Evolutionary conservation across 805 yeast genomes (phyloP).

Genomic region (Saccharomyces mikatae): DNA sequence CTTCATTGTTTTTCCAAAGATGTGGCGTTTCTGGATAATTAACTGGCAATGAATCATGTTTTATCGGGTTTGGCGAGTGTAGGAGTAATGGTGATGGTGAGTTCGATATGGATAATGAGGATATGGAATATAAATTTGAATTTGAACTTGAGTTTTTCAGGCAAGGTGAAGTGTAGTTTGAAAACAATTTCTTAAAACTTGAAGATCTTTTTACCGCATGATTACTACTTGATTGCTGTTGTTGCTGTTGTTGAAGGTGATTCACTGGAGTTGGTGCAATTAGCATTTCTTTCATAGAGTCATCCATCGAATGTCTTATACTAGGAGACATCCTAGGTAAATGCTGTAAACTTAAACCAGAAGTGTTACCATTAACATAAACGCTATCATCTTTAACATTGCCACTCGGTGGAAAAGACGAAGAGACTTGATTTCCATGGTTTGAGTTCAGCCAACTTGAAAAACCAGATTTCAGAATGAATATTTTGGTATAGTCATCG

Average conservation of each 20-base stretch:
- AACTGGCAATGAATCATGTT: conserved; percentile 6
- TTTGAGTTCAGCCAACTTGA: conserved; percentile 16
- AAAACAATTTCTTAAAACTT: conserved; percentile 16
- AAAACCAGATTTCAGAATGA: conserved; percentile 20
- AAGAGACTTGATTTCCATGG: conserved; percentile 6
- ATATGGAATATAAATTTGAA: conserved; percentile 6
- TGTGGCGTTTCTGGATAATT: conserved; percentile 26
- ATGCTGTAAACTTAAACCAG: conserved; percentile 14
- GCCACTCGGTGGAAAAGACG: neutral
- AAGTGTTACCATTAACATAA: conserved; percentile 19
- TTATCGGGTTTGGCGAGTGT: neutral
- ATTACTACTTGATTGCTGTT: conserved; percentile 4
- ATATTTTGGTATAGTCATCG: conserved; percentile 9
- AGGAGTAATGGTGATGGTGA: conserved; percentile 4
- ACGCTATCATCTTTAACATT: conserved; percentile 9
- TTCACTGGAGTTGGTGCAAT: conserved; percentile 6
- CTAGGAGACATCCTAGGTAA: conserved; percentile 16
- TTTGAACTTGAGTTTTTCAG: conserved; percentile 1
- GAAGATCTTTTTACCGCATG: conserved; percentile 11
- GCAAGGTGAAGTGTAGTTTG: conserved; percentile 6
- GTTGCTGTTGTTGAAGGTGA: conserved; percentile 12
- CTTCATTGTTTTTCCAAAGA: conserved; percentile 2
- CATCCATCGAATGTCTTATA: conserved; percentile 12
- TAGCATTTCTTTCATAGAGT: conserved; percentile 21
- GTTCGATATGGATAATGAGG: conserved; percentile 2